Evolutionary conservation across 345 rosid species (phyloP), one percentile per base, ranked within the genome.

Genomic region (Eucalyptus sp.): DNA sequence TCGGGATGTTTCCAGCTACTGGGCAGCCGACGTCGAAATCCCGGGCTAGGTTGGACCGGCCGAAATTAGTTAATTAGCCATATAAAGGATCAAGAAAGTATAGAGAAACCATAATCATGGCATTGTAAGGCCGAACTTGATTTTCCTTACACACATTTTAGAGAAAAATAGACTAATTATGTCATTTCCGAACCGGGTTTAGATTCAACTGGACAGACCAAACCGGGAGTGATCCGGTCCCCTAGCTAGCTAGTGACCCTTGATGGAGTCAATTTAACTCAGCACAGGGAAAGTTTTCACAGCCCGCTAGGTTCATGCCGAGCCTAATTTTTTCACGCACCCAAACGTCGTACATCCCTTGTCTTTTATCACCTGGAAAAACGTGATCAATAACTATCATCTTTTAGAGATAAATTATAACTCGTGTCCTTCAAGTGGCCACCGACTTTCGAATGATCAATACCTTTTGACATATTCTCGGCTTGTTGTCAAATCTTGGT

Each of bases 371-470:
- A 29, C 31, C 1, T 13, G 18, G 16, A 29, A 52, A 20, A 1
- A 52, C 10, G 0, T 20, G 29, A 60, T 60, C 31, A 60, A 5
- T 60, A 29, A 2, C 79, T 31, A 16, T 66, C 0, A 15, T n/a
- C 22, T 15, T 31, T 68, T 16, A 68, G 80, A 68, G 11, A 33
- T 33, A 8, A 31, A 68, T 2, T 2, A 66, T 12, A 62, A 27
- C 0, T 13, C 1, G n/a, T 62, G 33, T 29, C 68, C n/a, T 62
- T 62, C 15, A 1, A 2, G 1, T 62, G 68, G 33, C 33, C n/a
- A 13, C 0, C 4, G 0, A 62, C 1, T 27, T 12, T 12, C 1
- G 8, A 62, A 29, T 0, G 0, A 62, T 62, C 43, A 9, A 68
- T 2, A 33, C 44, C 44, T 71, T 9, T 54, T 9, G 0, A 33